A percentile compares a stretch with the other conserved stretches of the same genome.
Conservation (phyloP, 2,329 filamentous ascomycete species). For the Hymenoscyphus fructigenus region DNA sequence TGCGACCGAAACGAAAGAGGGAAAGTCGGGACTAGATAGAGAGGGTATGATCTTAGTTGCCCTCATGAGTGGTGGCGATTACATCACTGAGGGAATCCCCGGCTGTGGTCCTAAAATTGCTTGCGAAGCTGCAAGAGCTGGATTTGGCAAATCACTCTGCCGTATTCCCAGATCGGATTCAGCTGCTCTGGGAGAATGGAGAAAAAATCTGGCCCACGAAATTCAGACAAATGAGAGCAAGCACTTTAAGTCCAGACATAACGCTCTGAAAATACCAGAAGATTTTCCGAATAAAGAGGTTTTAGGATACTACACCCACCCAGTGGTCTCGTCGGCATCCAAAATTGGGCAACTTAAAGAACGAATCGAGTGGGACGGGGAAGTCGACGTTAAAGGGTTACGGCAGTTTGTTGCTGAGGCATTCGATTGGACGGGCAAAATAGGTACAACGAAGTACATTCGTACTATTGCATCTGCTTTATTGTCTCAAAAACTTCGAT, state of each 20-base stretch:
- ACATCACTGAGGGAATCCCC: constrained; percentile 82
- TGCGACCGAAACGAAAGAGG: constrained; percentile 53
- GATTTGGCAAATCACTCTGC: constrained; percentile 78
- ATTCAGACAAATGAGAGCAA: constrained; percentile 80
- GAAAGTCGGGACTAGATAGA: constrained; percentile 62
- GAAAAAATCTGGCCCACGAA: constrained; percentile 69
- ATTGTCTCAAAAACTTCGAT: constrained; percentile 59
- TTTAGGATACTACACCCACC: constrained; percentile 83
- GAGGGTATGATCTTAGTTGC: constrained; percentile 94
- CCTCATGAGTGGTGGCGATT: constrained; percentile 93
- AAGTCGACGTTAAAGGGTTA: constrained; percentile 65
- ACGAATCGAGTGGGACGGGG: constrained; percentile 58
- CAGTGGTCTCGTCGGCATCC: constrained; percentile 68
- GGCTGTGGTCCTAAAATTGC: constrained; percentile 86
- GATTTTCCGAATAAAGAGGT: constrained; percentile 79
- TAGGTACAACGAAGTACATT: constrained; percentile 82
- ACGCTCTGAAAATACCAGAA: constrained; percentile 71
- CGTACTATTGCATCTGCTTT: constrained; percentile 76
- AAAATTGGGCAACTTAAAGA: constrained; percentile 54
- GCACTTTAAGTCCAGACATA: constrained; percentile 75
- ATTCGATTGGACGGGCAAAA: constrained; percentile 81
- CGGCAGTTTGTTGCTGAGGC: constrained; percentile 74
- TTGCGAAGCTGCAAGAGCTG: constrained; percentile 84
- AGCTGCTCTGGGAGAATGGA: constrained; percentile 66
- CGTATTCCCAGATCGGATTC: constrained; percentile 59